Evolutionary conservation across 225 moss, liverwort and hornwort genomes (phyloP).

Genomic region (Pleurozium schreberi): DNA sequence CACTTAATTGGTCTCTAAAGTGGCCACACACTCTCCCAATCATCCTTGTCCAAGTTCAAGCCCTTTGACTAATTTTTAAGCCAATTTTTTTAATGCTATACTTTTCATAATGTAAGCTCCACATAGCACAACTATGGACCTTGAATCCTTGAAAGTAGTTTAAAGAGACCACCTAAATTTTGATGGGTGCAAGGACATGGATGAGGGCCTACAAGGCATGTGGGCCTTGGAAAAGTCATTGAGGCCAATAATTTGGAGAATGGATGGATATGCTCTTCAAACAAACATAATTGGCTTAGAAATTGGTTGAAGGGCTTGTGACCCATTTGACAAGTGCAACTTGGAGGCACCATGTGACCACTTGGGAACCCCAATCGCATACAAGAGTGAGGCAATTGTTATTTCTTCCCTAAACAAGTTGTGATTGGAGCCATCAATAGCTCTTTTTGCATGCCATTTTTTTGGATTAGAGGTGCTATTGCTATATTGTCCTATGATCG

Average conservation of each 20-base stretch:
- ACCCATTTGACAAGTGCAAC: not conserved
- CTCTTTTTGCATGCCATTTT: too few species aligned
- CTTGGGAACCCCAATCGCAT: not conserved
- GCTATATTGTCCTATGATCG: too few species aligned
- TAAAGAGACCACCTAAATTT: not conserved
- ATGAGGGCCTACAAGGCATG: not conserved
- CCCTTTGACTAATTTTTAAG: not conserved
- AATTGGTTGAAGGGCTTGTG: not conserved
- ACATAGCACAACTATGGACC: not conserved
- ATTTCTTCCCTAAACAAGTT: too few species aligned
- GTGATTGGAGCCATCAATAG: too few species aligned
- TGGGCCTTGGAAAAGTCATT: fast-evolving
- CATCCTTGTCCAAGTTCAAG: fast-evolving
- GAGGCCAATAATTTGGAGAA: not conserved
- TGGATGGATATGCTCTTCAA: not conserved
- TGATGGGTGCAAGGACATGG: not conserved
- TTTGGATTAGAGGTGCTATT: too few species aligned
- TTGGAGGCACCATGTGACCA: not conserved
- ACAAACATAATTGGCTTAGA: not conserved
- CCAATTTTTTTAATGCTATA: not conserved
- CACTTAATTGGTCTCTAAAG: not conserved
- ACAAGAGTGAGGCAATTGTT: too few species aligned
- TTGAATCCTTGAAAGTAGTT: fast-evolving
- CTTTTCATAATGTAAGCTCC: not conserved
- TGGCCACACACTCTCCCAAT: fast-evolving